A percentile compares a stretch with the other conserved stretches of the same genome.
Conservation (phyloP, 352 stramenopile species). For the Phytophthora hibernalis region DNA sequence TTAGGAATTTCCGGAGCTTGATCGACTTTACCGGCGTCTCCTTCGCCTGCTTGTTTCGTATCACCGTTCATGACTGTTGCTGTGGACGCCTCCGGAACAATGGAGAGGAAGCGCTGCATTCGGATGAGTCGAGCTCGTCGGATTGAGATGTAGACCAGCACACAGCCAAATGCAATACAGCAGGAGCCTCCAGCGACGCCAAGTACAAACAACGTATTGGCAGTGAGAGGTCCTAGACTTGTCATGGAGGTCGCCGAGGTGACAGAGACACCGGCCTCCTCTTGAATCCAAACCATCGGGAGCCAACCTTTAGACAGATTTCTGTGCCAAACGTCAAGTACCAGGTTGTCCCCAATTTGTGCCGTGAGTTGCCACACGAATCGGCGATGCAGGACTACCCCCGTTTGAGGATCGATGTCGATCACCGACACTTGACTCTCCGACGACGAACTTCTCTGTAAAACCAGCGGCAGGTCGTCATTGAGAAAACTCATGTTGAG, state of each 20-base stretch:
- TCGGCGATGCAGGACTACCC: slow-evolving; percentile 54
- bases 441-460: slow-evolving; percentile 31
- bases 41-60: background rate
- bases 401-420: slow-evolving; percentile 60
- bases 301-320: slow-evolving; percentile 40
- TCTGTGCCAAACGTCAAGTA: slow-evolving; percentile 51
- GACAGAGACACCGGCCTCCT: slow-evolving; percentile 50
- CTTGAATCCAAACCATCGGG: slow-evolving; percentile 55
- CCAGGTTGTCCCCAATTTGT: slow-evolving; percentile 13
- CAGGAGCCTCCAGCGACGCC: slow-evolving; percentile 18
- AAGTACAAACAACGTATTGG: slow-evolving; percentile 21
- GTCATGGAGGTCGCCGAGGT: slow-evolving; percentile 14
- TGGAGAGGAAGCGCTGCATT: slow-evolving; percentile 24
- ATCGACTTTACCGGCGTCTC: background rate
- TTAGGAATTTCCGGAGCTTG: background rate
- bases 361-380: slow-evolving; percentile 60
- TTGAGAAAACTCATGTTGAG: slow-evolving; percentile 61
- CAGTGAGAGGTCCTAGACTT: slow-evolving; percentile 16
- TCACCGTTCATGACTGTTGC: slow-evolving; percentile 8
- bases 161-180: slow-evolving; percentile 23
- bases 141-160: slow-evolving; percentile 23
- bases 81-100: slow-evolving; percentile 22
- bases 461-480: slow-evolving; percentile 48
- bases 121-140: slow-evolving; percentile 19
- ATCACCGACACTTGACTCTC: slow-evolving; percentile 30